These are phyloP conservation scores for Pulveroboletus sp. DNA, from an alignment of 768 basidiomycete species.

Conservation along the genomic window DNA sequence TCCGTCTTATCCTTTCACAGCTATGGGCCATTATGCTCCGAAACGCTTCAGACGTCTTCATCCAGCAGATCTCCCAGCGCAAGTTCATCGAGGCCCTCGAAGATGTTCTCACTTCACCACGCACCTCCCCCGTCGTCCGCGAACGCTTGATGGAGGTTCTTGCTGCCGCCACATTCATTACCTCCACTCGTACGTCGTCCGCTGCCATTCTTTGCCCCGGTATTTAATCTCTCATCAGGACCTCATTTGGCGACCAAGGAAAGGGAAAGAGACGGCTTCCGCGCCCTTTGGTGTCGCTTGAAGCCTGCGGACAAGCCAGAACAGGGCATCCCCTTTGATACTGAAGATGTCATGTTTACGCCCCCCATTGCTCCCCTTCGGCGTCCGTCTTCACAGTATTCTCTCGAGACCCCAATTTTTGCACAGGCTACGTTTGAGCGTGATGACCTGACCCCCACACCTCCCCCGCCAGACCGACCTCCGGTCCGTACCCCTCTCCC, in stretches of 20 bases:
- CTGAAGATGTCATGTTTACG: slow-evolving; percentile 75
- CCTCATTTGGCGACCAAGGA: slow-evolving; percentile 23
- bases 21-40: slow-evolving; percentile 90
- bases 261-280: slow-evolving; percentile 51
- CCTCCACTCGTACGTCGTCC: slow-evolving; percentile 22
- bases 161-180: slow-evolving; percentile 68
- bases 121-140: slow-evolving; percentile 74
- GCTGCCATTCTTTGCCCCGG: neutral
- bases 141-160: slow-evolving; percentile 80
- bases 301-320: slow-evolving; percentile 81
- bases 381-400: slow-evolving; percentile 30
- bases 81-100: slow-evolving; percentile 81
- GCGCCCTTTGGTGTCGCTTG: slow-evolving; percentile 73
- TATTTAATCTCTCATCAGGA: slow-evolving; percentile 14
- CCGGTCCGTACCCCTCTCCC: slow-evolving; percentile 12
- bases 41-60: slow-evolving; percentile 71
- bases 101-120: slow-evolving; percentile 57
- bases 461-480: slow-evolving; percentile 25
- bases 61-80: slow-evolving; percentile 62
- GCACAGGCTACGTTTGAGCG: slow-evolving; percentile 34
- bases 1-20: slow-evolving; percentile 33
- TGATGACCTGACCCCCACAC: slow-evolving; percentile 25
- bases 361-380: slow-evolving; percentile 44
- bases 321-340: slow-evolving; percentile 75
- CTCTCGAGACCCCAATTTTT: slow-evolving; percentile 35